A percentile compares a stretch with the other conserved stretches of the same genome.
Evolutionary conservation across 257 asterid genomes (phyloP).

Genomic region (Rauvolfia tetraphylla): DNA sequence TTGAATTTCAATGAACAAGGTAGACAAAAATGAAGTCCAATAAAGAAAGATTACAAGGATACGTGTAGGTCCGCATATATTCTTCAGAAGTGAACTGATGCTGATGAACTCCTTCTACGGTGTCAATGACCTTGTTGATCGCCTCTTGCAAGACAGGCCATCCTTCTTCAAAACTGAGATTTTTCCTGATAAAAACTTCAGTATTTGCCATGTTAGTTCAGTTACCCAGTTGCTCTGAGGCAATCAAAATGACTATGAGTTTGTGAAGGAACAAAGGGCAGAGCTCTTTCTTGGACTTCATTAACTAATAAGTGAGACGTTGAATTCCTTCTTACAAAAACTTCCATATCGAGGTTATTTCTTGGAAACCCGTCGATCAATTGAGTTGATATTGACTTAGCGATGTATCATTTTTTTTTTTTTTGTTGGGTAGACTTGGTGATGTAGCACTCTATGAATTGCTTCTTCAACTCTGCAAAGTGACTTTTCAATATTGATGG

Average conservation of each 20-base stretch:
- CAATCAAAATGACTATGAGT: neutral
- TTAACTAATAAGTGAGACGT: too few relatives aligned
- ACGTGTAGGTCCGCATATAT: constrained; percentile 35
- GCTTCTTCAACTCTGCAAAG: too few relatives aligned
- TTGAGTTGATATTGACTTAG: too few relatives aligned
- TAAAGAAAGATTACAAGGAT: constrained; percentile 6
- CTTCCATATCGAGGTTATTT: too few relatives aligned
- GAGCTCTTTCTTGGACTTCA: too few relatives aligned
- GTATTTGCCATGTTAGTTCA: constrained; percentile 13
- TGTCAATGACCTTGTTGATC: constrained; percentile 28
- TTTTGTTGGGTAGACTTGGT: too few relatives aligned
- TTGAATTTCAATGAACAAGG: neutral
- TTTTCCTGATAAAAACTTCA: neutral
- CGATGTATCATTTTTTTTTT: too few relatives aligned
- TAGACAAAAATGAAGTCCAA: neutral
- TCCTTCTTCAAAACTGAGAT: constrained; percentile 31
- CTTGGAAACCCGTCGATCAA: too few relatives aligned
- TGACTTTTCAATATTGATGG: too few relatives aligned
- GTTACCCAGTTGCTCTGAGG: neutral
- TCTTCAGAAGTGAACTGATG: constrained; percentile 23
- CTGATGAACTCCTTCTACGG: constrained; percentile 10
- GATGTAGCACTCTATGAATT: too few relatives aligned
- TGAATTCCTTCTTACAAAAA: too few relatives aligned
- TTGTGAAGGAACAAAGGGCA: too few relatives aligned
- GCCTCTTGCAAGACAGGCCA: constrained; percentile 38